Evolutionary conservation across 805 yeast genomes (phyloP).

Genomic region (Kodamaea jinghongensis): DNA sequence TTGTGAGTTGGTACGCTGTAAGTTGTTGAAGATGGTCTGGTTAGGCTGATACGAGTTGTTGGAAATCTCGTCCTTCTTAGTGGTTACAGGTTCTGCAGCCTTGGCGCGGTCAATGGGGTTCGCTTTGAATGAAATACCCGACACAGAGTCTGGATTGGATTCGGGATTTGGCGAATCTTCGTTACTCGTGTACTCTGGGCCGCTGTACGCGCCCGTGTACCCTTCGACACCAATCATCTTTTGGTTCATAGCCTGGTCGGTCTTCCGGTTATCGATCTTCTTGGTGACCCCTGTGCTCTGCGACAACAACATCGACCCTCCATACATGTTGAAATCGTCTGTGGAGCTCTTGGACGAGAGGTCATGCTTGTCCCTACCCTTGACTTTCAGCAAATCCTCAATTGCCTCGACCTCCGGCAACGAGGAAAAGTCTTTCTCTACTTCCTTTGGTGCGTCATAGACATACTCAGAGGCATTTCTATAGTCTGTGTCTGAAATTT

Average conservation of each 20-base stretch:
- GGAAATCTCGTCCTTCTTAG: conserved; percentile 30
- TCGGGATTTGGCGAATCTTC: conserved; percentile 3
- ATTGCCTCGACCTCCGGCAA: conserved; percentile 3
- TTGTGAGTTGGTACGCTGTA: conserved; percentile 39
- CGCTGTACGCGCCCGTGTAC: conserved; percentile 4
- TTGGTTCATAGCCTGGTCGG: conserved; percentile 9
- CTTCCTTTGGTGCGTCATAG: conserved; percentile 1
- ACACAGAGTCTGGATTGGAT: conserved; percentile 3
- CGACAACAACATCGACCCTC: conserved; percentile 41
- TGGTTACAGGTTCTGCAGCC: conserved; percentile 30
- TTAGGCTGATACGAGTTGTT: conserved; percentile 42
- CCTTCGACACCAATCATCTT: conserved; percentile 10
- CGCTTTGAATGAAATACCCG: conserved; percentile 35
- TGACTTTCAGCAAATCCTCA: conserved; percentile 1
- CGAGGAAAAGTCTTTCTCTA: conserved; percentile 4
- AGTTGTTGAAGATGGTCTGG: conserved; percentile 41
- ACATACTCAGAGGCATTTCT: not conserved
- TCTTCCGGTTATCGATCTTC: conserved; percentile 24
- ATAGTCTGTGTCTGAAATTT: not conserved
- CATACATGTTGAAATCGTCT: conserved; percentile 37
- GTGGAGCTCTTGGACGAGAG: conserved; percentile 19
- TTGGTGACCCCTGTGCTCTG: conserved; percentile 43
- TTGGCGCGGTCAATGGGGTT: conserved; percentile 22
- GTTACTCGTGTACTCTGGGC: conserved; percentile 2
- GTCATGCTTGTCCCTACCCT: not conserved